phyloP scores from a whole-genome alignment of 2,329 filamentous ascomycete genomes.

The Cyphellophora europaea region DNA sequence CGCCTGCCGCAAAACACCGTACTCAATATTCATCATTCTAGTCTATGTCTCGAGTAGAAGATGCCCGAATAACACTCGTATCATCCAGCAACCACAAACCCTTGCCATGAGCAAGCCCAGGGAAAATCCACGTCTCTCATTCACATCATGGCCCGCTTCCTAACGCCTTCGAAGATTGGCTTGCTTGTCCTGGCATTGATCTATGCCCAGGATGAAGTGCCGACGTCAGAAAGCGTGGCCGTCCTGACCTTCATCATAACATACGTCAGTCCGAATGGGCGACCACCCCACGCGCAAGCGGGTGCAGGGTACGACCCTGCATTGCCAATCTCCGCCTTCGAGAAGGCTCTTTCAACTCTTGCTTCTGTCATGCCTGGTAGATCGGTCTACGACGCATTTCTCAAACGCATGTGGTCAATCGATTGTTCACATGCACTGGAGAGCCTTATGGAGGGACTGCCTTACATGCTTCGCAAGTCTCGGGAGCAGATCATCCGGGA shows the following conservation, averaged over 20 bases:
- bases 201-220: slow-evolving; percentile 64
- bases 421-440: slow-evolving; percentile 75
- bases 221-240: slow-evolving; percentile 60
- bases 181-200: slow-evolving; percentile 72
- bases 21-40: too few species aligned
- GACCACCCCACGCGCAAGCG: slow-evolving; percentile 20
- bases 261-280: slow-evolving; percentile 47
- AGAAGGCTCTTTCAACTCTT: slow-evolving; percentile 35
- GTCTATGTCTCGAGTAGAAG: too few species aligned
- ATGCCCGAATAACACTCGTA: too few species aligned
- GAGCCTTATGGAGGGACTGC: slow-evolving; percentile 58
- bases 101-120: too few species aligned
- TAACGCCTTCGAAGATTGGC: slow-evolving; percentile 82
- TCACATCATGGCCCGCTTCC: slow-evolving; percentile 62
- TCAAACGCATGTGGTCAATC: slow-evolving; percentile 73
- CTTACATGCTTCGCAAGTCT: slow-evolving; percentile 50
- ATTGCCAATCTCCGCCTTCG: slow-evolving; percentile 34
- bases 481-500: slow-evolving; percentile 52
- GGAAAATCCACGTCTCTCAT: too few species aligned
- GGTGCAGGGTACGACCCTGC: slow-evolving; percentile 8
- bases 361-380: slow-evolving; percentile 57
- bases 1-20: too few species aligned
- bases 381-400: slow-evolving; percentile 78
- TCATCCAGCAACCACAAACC: too few species aligned
- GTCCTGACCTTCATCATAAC: slow-evolving; percentile 71